Evolutionary conservation across 2,329 filamentous ascomycete species (phyloP), one percentile per base, ranked within the genome.

Genomic region (Cordyceps cicadae): DNA sequence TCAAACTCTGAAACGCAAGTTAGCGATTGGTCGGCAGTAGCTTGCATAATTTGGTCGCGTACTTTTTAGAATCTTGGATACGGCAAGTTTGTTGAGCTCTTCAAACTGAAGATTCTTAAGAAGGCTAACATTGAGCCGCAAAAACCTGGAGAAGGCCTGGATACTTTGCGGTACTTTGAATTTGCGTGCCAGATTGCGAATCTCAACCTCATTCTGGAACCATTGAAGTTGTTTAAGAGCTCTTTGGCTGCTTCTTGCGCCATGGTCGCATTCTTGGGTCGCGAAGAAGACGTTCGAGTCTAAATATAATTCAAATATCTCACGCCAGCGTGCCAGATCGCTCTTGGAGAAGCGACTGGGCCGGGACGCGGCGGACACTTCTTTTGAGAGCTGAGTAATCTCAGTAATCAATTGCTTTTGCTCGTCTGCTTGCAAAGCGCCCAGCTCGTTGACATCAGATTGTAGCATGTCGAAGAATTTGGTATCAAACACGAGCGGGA

Each of bases 61-160:
- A 88, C 87, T 96, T 72, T 96, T 96, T 58, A 96, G 75, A 56
- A 96, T 96, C 72, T 96, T 96, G 39, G 77, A 78, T 67, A 94
- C 84, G 1, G 91, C 91, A 34, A 82, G 82, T 65, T 84, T 83
- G 68, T 96, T 95, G 65, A 95, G 86, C 69, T 94, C 90, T 68
- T 92, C 89, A 66, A 95, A 96, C 62, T 87, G 86, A 64, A 96
- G 79, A 56, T 88, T 88, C 63, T 87, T 87, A n/a, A 95, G 78
- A n/a, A 96, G 80, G 57, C 84, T 81, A 26, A 83, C 77, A 69
- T 96, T 96, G 66, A 95, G 79, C 53, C 80, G 76, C 63, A 93
- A 74, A 67, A 95, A 96, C 26, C 80, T 81, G 58, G 81, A 76
- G 54, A 92, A 82, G 1, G 90, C 87, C 9, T 76, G 69, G 24